Percentiles rank a stretch among this genome's conserved stretches.
Conservation (phyloP, 352 stramenopile species). For the Phytophthora rubi region DNA sequence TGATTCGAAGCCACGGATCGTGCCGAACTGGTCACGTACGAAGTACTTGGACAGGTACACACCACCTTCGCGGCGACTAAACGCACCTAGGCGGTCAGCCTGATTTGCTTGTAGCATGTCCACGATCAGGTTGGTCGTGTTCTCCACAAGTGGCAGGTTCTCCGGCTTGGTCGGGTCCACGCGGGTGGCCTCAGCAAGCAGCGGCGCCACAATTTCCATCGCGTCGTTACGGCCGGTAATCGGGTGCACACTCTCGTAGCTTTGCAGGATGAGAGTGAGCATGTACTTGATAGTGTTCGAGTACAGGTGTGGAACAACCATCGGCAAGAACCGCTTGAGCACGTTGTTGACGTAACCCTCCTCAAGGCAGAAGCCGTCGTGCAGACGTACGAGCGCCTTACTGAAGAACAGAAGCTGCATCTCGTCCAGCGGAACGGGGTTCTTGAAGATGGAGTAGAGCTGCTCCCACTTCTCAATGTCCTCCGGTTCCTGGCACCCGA, state of each 20-base stretch:
- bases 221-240: slow-evolving; percentile 88
- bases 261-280: slow-evolving; percentile 88
- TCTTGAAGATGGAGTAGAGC: slow-evolving; percentile 85
- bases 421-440: slow-evolving; percentile 78
- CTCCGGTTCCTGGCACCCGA: slow-evolving; percentile 76
- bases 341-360: slow-evolving; percentile 88
- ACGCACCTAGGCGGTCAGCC: slow-evolving; percentile 81
- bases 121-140: slow-evolving; percentile 78
- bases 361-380: slow-evolving; percentile 87
- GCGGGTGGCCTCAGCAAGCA: slow-evolving; percentile 63
- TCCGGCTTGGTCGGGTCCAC: slow-evolving; percentile 43
- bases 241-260: slow-evolving; percentile 88
- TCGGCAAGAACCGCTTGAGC: slow-evolving; percentile 76
- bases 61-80: slow-evolving; percentile 79
- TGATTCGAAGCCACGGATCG: slow-evolving; percentile 86
- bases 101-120: slow-evolving; percentile 91
- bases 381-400: slow-evolving; percentile 86
- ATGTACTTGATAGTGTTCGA: slow-evolving; percentile 92
- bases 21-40: slow-evolving; percentile 89
- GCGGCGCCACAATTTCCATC: slow-evolving; percentile 81
- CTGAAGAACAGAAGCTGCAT: slow-evolving; percentile 90
- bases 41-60: slow-evolving; percentile 91
- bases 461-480: slow-evolving; percentile 85
- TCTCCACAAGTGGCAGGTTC: slow-evolving; percentile 70
- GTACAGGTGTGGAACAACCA: slow-evolving; percentile 85